Percentiles rank a stretch among this genome's conserved stretches.
These are phyloP conservation scores for Adenanthera pavonina DNA, from an alignment of 306 rosid genomes.

Conservation along the genomic window DNA sequence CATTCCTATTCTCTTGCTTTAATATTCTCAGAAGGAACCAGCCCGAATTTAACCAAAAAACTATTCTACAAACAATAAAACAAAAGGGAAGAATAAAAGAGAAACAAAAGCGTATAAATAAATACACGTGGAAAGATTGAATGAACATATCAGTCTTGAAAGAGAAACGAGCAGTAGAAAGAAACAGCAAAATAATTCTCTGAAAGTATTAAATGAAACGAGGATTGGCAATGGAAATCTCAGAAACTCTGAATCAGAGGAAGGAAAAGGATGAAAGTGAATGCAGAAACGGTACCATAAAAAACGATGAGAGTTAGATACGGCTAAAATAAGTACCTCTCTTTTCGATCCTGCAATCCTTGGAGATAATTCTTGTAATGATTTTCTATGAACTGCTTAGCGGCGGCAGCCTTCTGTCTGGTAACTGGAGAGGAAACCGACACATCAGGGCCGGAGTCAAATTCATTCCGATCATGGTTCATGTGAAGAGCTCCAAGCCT, in stretches of 20 bases:
- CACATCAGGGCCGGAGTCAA: slow-evolving; percentile 75
- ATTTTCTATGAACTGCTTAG: slow-evolving; percentile 96
- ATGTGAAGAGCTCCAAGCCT: slow-evolving; percentile 80
- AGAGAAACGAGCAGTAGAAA: background rate
- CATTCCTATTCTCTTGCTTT: background rate
- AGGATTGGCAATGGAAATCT: background rate
- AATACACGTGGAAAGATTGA: background rate
- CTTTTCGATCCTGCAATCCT: slow-evolving; percentile 95
- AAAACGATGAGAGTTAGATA: background rate
- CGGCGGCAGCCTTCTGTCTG: slow-evolving; percentile 91
- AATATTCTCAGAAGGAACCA: background rate
- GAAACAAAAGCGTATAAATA: background rate
- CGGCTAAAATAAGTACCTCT: slow-evolving; percentile 53
- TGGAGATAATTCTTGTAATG: slow-evolving; percentile 95
- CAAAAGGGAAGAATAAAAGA: background rate
- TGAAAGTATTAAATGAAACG: slow-evolving; percentile 13
- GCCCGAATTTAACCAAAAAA: background rate
- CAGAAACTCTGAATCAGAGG: slow-evolving; percentile 24
- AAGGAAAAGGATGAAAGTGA: background rate
- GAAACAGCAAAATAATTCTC: background rate
- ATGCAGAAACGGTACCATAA: background rate
- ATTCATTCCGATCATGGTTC: slow-evolving; percentile 67
- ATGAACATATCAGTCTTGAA: background rate
- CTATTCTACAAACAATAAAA: background rate
- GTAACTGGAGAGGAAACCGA: slow-evolving; percentile 97